These are phyloP conservation scores for Cladosporium velox DNA, from an alignment of 2,329 filamentous ascomycete species.

Conservation along the genomic window DNA sequence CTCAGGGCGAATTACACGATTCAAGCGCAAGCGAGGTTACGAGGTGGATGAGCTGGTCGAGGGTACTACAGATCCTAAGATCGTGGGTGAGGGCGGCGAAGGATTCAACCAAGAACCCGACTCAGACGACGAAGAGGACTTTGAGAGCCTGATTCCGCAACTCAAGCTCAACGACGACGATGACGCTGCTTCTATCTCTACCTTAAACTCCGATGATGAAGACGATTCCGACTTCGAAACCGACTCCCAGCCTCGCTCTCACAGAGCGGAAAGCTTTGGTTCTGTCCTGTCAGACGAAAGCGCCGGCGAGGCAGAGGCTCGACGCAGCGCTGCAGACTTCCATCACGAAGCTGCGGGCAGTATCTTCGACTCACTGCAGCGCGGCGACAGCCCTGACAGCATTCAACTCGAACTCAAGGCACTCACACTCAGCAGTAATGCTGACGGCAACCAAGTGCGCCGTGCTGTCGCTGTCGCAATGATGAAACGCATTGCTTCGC, in stretches of 20 bases:
- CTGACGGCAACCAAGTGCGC: conserved; percentile 84
- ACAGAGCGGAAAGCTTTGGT: conserved; percentile 47
- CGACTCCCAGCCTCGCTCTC: conserved; percentile 43
- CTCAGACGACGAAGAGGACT: conserved; percentile 64
- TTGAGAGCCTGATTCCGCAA: conserved; percentile 46
- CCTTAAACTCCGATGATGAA: conserved; percentile 55
- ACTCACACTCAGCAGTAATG: conserved; percentile 86
- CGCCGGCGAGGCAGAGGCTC: conserved; percentile 35
- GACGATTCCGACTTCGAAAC: conserved; percentile 45
- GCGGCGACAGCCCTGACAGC: conserved; percentile 72
- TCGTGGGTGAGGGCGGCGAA: conserved; percentile 61
- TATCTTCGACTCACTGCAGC: conserved; percentile 80
- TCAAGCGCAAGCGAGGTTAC: conserved; percentile 49
- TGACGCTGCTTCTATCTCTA: conserved; percentile 58
- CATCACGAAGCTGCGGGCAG: conserved; percentile 84
- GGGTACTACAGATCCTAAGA: conserved; percentile 47
- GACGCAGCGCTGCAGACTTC: conserved; percentile 62
- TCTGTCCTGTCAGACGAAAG: conserved; percentile 69
- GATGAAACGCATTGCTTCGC: conserved; percentile 74
- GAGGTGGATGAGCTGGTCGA: conserved; percentile 41
- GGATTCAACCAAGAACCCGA: conserved; percentile 63
- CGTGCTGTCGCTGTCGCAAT: conserved; percentile 84
- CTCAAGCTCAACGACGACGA: conserved; percentile 44
- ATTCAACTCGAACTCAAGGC: conserved; percentile 93
- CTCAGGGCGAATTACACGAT: conserved; percentile 48